Evolutionary conservation across 2,329 filamentous ascomycete species (phyloP).

Genomic region (Monosporascus cannonballus): DNA sequence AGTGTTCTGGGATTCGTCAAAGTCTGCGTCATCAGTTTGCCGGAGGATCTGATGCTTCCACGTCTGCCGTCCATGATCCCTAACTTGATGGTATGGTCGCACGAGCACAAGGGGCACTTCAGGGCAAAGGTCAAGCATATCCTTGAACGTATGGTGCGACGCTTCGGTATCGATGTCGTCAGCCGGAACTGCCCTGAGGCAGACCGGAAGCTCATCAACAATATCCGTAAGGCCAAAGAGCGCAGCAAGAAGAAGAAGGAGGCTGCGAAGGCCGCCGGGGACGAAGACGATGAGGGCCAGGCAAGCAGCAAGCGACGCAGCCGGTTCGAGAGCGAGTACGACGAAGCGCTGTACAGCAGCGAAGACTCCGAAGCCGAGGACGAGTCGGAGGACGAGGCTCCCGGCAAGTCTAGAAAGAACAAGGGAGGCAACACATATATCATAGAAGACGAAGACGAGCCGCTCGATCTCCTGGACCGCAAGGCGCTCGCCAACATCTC

Average conservation of each 20-base stretch:
- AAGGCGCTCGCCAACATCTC: slow-evolving; percentile 89
- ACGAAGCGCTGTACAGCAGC: slow-evolving; percentile 89
- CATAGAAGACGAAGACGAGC: slow-evolving; percentile 89
- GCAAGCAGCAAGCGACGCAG: slow-evolving; percentile 44
- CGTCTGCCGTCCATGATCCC: slow-evolving; percentile 74
- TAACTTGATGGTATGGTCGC: slow-evolving; percentile 91
- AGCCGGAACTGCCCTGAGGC: slow-evolving; percentile 77
- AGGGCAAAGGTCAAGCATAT: slow-evolving; percentile 98
- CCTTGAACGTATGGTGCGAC: slow-evolving; percentile 84
- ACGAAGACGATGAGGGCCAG: slow-evolving; percentile 48
- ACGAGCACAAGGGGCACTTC: slow-evolving; percentile 97
- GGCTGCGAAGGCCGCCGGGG: slow-evolving; percentile 50
- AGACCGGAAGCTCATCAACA: slow-evolving; percentile 83
- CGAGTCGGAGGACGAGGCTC: slow-evolving; percentile 55
- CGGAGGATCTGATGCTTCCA: slow-evolving; percentile 70
- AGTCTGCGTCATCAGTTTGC: slow-evolving; percentile 83
- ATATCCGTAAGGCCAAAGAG: slow-evolving; percentile 94
- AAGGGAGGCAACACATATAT: slow-evolving; percentile 74
- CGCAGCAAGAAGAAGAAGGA: slow-evolving; percentile 86
- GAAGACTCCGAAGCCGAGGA: slow-evolving; percentile 59
- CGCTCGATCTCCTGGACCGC: slow-evolving; percentile 86
- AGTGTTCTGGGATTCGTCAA: slow-evolving; percentile 95
- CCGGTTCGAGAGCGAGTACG: slow-evolving; percentile 86
- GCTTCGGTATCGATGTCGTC: slow-evolving; percentile 78
- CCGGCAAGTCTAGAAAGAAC: slow-evolving; percentile 34